Evolutionary conservation across 768 basidiomycete genomes (phyloP).

Genomic region (Pulveroboletus sp.): DNA sequence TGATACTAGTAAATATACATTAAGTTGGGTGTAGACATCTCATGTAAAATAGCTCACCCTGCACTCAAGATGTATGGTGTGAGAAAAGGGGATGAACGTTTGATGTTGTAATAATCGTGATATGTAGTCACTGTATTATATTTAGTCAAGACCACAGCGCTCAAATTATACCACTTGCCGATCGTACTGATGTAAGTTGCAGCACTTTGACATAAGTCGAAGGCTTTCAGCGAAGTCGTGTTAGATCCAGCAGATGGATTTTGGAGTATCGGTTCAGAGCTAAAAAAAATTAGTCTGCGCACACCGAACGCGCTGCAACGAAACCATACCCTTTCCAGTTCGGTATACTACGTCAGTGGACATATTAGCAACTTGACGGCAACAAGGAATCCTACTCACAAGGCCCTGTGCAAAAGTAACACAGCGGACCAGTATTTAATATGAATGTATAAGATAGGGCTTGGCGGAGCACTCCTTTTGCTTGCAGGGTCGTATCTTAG

Average conservation of each 20-base stretch:
- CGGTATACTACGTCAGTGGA: constrained; percentile 51
- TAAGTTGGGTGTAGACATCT: neutral
- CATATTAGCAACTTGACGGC: constrained; percentile 8
- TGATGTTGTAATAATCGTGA: constrained; percentile 59
- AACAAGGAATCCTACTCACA: constrained; percentile 49
- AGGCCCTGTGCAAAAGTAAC: constrained; percentile 71
- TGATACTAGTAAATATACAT: constrained; percentile 52
- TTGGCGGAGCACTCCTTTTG: constrained; percentile 53
- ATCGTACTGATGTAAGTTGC: constrained; percentile 68
- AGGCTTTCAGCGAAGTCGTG: constrained; percentile 58
- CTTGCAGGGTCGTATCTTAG: constrained; percentile 59
- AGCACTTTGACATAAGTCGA: constrained; percentile 73
- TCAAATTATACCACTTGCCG: constrained; percentile 37
- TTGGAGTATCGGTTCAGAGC: constrained; percentile 43
- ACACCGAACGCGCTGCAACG: neutral
- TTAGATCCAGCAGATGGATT: constrained; percentile 38
- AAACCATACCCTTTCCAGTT: constrained; percentile 60
- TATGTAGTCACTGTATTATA: constrained; percentile 46
- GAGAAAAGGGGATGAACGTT: constrained; percentile 60
- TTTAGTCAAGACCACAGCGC: constrained; percentile 4
- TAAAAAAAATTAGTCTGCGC: constrained; percentile 17
- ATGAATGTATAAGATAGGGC: constrained; percentile 67
- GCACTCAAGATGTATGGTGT: constrained; percentile 69
- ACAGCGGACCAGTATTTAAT: constrained; percentile 77
- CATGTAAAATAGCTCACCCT: constrained; percentile 48